Conservation (phyloP, 805 yeast genomes). For the Candida saitoana region DNA sequence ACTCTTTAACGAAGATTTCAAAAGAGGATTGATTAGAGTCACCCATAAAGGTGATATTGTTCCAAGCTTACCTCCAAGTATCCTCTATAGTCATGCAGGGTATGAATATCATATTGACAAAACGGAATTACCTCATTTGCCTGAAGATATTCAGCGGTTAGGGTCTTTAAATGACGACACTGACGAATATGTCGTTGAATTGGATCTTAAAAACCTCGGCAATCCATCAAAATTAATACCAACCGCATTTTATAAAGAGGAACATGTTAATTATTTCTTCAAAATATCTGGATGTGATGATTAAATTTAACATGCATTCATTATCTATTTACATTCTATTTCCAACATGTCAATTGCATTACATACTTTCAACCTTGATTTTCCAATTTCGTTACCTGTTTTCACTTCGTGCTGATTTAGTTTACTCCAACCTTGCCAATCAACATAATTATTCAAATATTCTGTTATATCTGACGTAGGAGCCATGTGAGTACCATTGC, state of each 20-base stretch:
- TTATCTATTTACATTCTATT: constrained; percentile 33
- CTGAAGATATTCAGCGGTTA: constrained; percentile 13
- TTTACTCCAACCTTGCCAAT: constrained; percentile 66
- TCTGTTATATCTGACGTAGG: constrained; percentile 16
- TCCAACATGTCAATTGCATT: constrained; percentile 47
- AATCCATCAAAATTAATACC: constrained; percentile 19
- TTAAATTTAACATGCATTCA: constrained; percentile 11
- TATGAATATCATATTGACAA: constrained; percentile 45
- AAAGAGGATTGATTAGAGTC: constrained; percentile 49
- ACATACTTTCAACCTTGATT: constrained; percentile 56
- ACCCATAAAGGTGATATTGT: constrained; percentile 56
- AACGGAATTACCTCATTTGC: constrained; percentile 33
- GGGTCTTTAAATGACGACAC: constrained; percentile 7
- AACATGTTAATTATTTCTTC: constrained; percentile 29
- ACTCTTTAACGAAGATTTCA: constrained; percentile 22
- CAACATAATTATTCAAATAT: constrained; percentile 25
- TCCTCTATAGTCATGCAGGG: constrained; percentile 45
- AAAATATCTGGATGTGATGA: constrained; percentile 28
- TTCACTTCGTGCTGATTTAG: constrained; percentile 52
- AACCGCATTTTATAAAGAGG: constrained; percentile 21
- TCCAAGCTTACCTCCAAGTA: constrained; percentile 55
- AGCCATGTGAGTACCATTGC: constrained; percentile 22
- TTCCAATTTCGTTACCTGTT: constrained; percentile 47
- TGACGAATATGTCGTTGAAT: neutral
- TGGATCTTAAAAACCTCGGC: neutral